These are phyloP conservation scores for Hypoxylon sp. DNA, from an alignment of 2,329 filamentous ascomycete species.

Conservation along the genomic window DNA sequence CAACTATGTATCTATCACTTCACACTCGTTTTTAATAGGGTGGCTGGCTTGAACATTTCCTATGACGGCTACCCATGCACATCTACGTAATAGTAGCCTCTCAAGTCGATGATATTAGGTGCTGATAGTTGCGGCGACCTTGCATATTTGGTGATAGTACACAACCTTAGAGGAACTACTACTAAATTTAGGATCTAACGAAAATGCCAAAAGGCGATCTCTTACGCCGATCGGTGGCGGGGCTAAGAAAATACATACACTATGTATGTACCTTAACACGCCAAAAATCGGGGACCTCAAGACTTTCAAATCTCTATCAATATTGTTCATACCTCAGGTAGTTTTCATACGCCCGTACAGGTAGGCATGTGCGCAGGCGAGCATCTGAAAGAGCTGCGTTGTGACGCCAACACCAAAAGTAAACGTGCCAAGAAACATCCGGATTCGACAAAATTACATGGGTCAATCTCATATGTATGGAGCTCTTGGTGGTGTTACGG, in stretches of 20 bases:
- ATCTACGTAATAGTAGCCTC: slow-evolving; percentile 34
- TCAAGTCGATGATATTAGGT: slow-evolving; percentile 10
- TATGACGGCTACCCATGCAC: slow-evolving; percentile 29
- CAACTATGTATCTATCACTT: neutral
- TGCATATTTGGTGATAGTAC: slow-evolving; percentile 9
- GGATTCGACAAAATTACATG: slow-evolving; percentile 24
- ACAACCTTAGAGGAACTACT: slow-evolving; percentile 12
- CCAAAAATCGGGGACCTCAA: neutral
- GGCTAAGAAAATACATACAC: slow-evolving; percentile 1
- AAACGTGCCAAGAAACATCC: slow-evolving; percentile 17
- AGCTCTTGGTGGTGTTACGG: slow-evolving; percentile 9
- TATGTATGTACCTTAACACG: neutral
- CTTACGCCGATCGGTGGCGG: slow-evolving; percentile 33
- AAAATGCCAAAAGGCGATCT: slow-evolving; percentile 10
- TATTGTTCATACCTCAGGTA: slow-evolving; percentile 1
- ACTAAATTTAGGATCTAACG: slow-evolving; percentile 38
- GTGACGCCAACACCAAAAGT: slow-evolving; percentile 37
- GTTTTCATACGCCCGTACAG: slow-evolving; percentile 7
- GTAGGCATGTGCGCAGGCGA: neutral
- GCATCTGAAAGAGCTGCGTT: slow-evolving; percentile 18
- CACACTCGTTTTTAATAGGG: slow-evolving; percentile 23
- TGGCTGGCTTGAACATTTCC: slow-evolving; percentile 19
- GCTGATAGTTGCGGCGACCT: slow-evolving; percentile 27
- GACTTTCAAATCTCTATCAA: neutral
- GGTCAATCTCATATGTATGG: slow-evolving; percentile 4